These are phyloP conservation scores for Alternaria burnsii DNA, from an alignment of 2,329 filamentous ascomycete genomes.

Conservation along the genomic window DNA sequence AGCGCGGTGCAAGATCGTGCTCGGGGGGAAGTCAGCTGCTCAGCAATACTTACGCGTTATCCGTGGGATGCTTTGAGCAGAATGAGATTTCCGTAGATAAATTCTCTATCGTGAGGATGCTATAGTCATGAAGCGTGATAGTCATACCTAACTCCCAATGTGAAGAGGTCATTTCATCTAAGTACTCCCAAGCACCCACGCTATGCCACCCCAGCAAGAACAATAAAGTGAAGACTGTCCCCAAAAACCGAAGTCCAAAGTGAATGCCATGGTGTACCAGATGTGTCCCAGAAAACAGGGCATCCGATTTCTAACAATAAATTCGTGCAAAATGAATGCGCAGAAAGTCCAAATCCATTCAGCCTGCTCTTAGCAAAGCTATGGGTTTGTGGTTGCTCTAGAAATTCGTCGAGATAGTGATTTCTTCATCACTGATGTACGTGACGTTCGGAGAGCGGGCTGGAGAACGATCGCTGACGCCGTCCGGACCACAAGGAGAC, in stretches of 20 bases:
- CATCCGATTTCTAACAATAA: neutral
- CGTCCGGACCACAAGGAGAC: neutral
- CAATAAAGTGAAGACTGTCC: conserved; percentile 6
- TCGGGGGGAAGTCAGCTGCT: neutral
- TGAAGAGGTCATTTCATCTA: conserved; percentile 1
- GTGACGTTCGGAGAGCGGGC: neutral
- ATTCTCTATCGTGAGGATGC: neutral
- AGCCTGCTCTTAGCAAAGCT: neutral
- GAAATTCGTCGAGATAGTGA: neutral
- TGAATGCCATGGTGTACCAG: neutral
- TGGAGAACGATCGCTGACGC: neutral
- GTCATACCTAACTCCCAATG: neutral
- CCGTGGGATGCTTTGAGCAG: neutral
- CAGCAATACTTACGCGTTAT: neutral
- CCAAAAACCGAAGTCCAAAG: neutral
- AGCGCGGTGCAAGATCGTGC: neutral
- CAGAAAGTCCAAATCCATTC: neutral
- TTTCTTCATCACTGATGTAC: neutral
- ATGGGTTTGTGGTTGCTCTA: neutral
- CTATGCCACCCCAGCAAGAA: conserved; percentile 29
- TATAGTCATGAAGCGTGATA: conserved; percentile 4
- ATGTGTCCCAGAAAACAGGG: neutral
- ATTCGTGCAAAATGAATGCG: neutral
- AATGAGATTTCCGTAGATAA: neutral
- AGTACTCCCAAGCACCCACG: conserved; percentile 26